phyloP scores from a whole-genome alignment of 345 rosid species.

The Punica granatum region DNA sequence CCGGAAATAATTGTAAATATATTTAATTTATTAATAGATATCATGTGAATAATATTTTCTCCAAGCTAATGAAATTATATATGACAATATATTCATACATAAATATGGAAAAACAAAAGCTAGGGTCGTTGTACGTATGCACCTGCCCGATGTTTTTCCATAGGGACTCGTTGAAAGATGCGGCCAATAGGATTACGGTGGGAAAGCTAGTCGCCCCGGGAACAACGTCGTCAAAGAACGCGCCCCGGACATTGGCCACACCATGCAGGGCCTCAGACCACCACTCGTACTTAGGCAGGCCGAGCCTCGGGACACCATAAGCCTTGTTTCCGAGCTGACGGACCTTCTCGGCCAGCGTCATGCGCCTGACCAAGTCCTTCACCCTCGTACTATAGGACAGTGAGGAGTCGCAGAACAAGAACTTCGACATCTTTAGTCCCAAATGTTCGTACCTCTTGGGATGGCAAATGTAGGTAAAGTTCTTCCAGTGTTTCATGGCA shows the following conservation, averaged over 20 bases:
- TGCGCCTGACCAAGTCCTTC: conserved; percentile 21
- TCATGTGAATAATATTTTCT: not conserved
- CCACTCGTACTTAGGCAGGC: conserved; percentile 35
- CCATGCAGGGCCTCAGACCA: conserved; percentile 51
- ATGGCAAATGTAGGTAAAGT: conserved; percentile 24
- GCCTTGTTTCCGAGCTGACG: conserved; percentile 21
- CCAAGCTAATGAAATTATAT: no score
- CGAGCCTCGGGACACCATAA: conserved; percentile 22
- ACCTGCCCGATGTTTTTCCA: conserved; percentile 44
- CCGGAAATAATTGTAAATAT: no score
- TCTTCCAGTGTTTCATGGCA: not conserved
- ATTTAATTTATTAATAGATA: not conserved
- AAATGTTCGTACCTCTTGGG: conserved; percentile 8
- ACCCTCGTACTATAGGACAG: conserved; percentile 26
- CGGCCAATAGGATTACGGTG: conserved; percentile 22
- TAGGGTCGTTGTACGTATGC: not conserved
- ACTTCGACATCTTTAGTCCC: conserved; percentile 14
- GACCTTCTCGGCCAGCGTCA: conserved; percentile 30
- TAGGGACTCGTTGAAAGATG: conserved; percentile 30
- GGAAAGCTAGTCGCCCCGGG: conserved; percentile 44
- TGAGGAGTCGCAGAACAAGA: conserved; percentile 21
- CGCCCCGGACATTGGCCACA: conserved; percentile 34
- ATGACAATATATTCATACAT: no score
- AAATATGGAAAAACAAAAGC: not conserved
- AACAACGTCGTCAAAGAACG: conserved; percentile 19